Evolutionary conservation across 1,139 yeast species (phyloP).

Genomic region (Yamadazyma dendronema): DNA sequence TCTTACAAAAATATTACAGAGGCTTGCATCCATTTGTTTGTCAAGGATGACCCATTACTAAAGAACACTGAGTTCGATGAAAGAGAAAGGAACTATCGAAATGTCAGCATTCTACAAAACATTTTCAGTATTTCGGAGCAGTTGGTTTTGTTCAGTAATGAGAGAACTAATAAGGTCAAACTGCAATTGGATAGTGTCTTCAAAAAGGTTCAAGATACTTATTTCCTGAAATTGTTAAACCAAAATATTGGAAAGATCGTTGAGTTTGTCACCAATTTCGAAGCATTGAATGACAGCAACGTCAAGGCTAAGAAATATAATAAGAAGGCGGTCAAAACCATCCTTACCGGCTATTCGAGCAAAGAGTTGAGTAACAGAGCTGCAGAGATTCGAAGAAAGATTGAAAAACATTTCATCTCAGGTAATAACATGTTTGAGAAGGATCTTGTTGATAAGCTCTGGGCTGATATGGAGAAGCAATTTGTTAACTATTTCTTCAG

Average conservation of each 20-base stretch:
- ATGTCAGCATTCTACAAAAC: constrained; percentile 63
- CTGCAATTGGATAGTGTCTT: constrained; percentile 49
- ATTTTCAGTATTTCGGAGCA: constrained; percentile 58
- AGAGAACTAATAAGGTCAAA: constrained; percentile 35
- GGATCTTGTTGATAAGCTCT: constrained; percentile 44
- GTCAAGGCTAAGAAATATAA: constrained; percentile 65
- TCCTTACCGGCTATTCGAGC: constrained; percentile 54
- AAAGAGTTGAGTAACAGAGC: constrained; percentile 60
- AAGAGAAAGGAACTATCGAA: constrained; percentile 56
- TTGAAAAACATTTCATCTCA: constrained; percentile 56
- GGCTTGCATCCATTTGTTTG: constrained; percentile 36
- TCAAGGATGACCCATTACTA: constrained; percentile 43
- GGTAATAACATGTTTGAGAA: constrained; percentile 46
- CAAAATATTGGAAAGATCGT: constrained; percentile 59
- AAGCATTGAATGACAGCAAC: constrained; percentile 44
- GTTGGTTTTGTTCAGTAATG: constrained; percentile 31
- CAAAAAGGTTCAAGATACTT: constrained; percentile 36
- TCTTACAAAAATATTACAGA: constrained; percentile 41
- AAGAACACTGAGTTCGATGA: constrained; percentile 51
- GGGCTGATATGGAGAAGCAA: constrained; percentile 41
- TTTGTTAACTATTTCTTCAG: constrained; percentile 37
- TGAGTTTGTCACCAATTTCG: constrained; percentile 66
- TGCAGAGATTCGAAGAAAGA: constrained; percentile 52
- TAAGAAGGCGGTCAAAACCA: constrained; percentile 54
- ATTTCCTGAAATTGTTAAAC: constrained; percentile 47